Evolutionary conservation across 768 basidiomycete species (phyloP).

Genomic region (Kwoniella dendrophila): DNA sequence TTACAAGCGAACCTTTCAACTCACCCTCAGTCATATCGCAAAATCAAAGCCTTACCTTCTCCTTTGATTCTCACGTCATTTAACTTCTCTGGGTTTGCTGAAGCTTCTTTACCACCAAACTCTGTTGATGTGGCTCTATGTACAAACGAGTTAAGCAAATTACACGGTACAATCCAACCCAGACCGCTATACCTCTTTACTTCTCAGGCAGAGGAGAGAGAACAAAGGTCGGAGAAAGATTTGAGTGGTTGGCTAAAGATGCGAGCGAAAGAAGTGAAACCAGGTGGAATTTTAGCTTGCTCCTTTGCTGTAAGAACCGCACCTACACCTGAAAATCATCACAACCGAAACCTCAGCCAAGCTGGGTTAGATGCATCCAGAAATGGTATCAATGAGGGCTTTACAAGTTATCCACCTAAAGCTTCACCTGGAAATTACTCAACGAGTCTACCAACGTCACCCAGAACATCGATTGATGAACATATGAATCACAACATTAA

Average conservation of each 20-base stretch:
- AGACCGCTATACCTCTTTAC: conserved; percentile 6
- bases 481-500: conserved; percentile 1
- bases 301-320: conserved; percentile 25
- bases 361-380: neutral
- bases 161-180: conserved; percentile 18
- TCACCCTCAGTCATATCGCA: conserved; percentile 25
- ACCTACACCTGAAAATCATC: neutral
- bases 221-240: conserved; percentile 25
- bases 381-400: neutral
- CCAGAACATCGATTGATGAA: conserved; percentile 5
- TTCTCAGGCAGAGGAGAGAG: conserved; percentile 23
- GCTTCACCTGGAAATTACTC: conserved; percentile 13
- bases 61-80: conserved; percentile 26
- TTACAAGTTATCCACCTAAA: conserved; percentile 3
- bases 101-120: conserved; percentile 22
- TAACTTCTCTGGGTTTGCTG: conserved; percentile 27
- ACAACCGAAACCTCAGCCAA: neutral
- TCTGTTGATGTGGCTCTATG: conserved; percentile 30
- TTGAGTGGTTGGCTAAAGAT: conserved; percentile 29
- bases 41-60: conserved; percentile 7
- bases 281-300: conserved; percentile 28
- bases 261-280: conserved; percentile 27
- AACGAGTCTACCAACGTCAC: conserved; percentile 18
- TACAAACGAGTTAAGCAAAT: conserved; percentile 21
- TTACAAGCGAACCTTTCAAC: conserved; percentile 20